Conservation (phyloP, 495 filamentous ascomycete genomes). For the Neurospora sp. region DNA sequence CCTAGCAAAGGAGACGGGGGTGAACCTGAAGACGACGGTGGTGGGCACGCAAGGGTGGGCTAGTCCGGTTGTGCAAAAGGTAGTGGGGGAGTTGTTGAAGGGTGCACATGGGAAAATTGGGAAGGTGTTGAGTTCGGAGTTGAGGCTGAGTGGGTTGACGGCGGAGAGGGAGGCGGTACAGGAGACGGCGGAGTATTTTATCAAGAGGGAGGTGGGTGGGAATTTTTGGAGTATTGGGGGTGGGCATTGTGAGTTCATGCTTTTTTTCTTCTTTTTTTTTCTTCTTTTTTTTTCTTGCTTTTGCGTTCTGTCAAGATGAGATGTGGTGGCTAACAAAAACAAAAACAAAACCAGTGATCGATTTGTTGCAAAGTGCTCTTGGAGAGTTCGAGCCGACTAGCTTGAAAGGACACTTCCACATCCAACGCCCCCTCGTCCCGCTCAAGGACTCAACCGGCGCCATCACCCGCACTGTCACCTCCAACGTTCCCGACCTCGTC, state of each 20-base stretch:
- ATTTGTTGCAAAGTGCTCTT: no score
- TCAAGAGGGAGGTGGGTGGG: slow-evolving; percentile 35
- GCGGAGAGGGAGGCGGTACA: slow-evolving; percentile 22
- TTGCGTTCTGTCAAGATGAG: no score
- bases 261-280: no score
- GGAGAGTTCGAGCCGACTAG: slow-evolving; percentile 28
- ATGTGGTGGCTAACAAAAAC: no score
- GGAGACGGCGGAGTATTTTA: slow-evolving; percentile 33
- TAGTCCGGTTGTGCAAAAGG: slow-evolving; percentile 30
- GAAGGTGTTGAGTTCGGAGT: slow-evolving; percentile 41
- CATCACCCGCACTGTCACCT: slow-evolving; percentile 18
- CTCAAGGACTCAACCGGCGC: slow-evolving; percentile 21
- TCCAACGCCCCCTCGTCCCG: slow-evolving; percentile 32
- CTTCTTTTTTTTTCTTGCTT: no score
- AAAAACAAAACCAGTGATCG: no score
- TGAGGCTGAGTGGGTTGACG: slow-evolving; percentile 31
- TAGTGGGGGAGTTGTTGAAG: slow-evolving; percentile 40
- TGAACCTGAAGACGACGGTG: slow-evolving; percentile 29
- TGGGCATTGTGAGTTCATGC: slow-evolving; percentile 32
- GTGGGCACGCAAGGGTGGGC: slow-evolving; percentile 44
- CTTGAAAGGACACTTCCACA: slow-evolving; percentile 29
- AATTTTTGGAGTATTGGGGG: slow-evolving; percentile 44
- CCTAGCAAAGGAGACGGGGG: slow-evolving; percentile 25
- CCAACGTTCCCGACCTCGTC: slow-evolving; percentile 39
- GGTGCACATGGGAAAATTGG: slow-evolving; percentile 36